Conservation (phyloP, 345 rosid genomes). For the Melastoma malabathricum region DNA sequence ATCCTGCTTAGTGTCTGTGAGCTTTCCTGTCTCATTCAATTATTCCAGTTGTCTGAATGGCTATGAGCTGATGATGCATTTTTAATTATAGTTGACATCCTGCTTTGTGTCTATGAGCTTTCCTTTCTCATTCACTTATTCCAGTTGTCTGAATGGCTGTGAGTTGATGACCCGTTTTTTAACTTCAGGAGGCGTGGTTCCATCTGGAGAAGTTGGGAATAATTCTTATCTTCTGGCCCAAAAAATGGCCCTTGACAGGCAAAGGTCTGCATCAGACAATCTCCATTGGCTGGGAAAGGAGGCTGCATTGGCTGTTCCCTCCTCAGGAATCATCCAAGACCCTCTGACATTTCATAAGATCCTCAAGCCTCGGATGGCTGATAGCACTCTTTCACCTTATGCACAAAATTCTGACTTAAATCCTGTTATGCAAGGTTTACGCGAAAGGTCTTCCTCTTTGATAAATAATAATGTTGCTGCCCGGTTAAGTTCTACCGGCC, state of each 20-base stretch:
- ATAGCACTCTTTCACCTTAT: slow-evolving; percentile 33
- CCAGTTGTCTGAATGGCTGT: no score
- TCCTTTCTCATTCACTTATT: no score
- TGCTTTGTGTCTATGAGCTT: no score
- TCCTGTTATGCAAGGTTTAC: slow-evolving; percentile 56
- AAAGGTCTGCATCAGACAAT: slow-evolving; percentile 41
- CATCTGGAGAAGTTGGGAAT: slow-evolving; percentile 48
- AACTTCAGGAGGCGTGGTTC: slow-evolving; percentile 30
- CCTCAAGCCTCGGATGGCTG: slow-evolving; percentile 16
- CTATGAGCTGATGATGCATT: no score
- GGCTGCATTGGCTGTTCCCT: slow-evolving; percentile 38
- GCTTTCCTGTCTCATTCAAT: no score
- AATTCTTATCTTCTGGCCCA: slow-evolving; percentile 50
- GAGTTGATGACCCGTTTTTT: slow-evolving; percentile 10
- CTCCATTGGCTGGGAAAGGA: slow-evolving; percentile 69
- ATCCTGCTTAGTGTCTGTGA: no score
- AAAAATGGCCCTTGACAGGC: slow-evolving; percentile 66
- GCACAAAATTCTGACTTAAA: slow-evolving; percentile 62
- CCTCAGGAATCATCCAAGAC: slow-evolving; percentile 41
- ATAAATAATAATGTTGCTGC: slow-evolving; percentile 31
- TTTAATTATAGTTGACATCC: no score
- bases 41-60: no score
- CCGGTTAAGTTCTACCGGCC: slow-evolving; percentile 49
- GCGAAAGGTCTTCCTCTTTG: slow-evolving; percentile 47
- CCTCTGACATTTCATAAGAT: slow-evolving; percentile 22